These are phyloP conservation scores for Rhizoclosmatium sp. DNA, from an alignment of 192 early-diverging fungal genomes.

Conservation along the genomic window DNA sequence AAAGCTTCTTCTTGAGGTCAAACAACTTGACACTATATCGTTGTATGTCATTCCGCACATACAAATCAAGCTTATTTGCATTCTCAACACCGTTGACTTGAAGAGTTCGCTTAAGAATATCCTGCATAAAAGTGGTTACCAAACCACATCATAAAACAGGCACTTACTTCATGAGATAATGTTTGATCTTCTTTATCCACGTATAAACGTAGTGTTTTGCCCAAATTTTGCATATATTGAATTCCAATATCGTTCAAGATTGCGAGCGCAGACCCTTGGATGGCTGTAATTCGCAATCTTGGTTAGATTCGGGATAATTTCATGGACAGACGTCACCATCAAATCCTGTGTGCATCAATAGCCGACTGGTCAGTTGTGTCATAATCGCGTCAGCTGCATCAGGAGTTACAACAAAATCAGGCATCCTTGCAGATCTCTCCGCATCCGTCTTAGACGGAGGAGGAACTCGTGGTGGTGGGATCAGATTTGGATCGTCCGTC, in stretches of 20 bases:
- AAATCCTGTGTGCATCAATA: conserved; percentile 90
- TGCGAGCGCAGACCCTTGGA: conserved; percentile 67
- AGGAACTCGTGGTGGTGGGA: no score
- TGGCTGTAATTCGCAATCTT: conserved; percentile 32
- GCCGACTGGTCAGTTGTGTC: conserved; percentile 65
- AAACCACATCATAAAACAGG: background rate
- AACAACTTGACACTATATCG: conserved; percentile 73
- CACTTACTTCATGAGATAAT: conserved; percentile 77
- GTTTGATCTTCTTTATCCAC: conserved; percentile 73
- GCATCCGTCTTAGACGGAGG: no score
- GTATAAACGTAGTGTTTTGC: conserved; percentile 81
- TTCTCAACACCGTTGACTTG: conserved; percentile 82
- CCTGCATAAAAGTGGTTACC: conserved; percentile 50
- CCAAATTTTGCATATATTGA: conserved; percentile 85
- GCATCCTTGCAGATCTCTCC: conserved; percentile 18
- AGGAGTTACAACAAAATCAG: conserved; percentile 63
- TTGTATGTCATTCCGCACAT: conserved; percentile 81
- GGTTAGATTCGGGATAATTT: background rate
- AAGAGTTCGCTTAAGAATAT: conserved; percentile 82
- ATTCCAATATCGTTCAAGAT: conserved; percentile 79
- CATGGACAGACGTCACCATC: conserved; percentile 60
- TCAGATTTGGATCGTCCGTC: background rate
- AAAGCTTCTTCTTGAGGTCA: conserved; percentile 80
- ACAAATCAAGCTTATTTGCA: conserved; percentile 75
- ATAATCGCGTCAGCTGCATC: conserved; percentile 65